Conservation (phyloP, 1,284 basidiomycete genomes). For the Macrocybe sp. region DNA sequence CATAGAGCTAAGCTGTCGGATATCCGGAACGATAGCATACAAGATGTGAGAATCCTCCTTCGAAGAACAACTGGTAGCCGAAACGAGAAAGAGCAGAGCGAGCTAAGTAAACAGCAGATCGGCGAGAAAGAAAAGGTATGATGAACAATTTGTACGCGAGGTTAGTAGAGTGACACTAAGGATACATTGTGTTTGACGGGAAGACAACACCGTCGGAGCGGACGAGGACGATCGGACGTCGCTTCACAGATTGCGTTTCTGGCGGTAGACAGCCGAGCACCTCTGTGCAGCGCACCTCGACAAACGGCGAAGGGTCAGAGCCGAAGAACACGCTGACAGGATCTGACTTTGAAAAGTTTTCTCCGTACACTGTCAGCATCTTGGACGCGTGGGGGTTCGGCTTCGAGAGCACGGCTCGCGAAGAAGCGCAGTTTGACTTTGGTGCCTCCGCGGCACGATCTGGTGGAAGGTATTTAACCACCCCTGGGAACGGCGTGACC, state of each 20-base stretch:
- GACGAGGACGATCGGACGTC: constrained; percentile 80
- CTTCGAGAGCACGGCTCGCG: constrained; percentile 64
- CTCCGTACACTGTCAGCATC: constrained; percentile 85
- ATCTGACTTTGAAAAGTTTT: constrained; percentile 81
- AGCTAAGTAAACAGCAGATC: constrained; percentile 4
- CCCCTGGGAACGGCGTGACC: constrained; percentile 81
- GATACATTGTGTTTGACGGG: constrained; percentile 84
- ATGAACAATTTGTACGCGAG: constrained; percentile 5
- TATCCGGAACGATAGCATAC: too few species aligned
- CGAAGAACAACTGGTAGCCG: too few species aligned
- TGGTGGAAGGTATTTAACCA: constrained; percentile 82
- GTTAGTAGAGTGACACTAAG: constrained; percentile 32
- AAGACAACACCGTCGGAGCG: constrained; percentile 88
- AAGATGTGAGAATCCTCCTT: too few species aligned
- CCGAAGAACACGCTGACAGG: constrained; percentile 85
- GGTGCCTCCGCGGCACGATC: constrained; percentile 74
- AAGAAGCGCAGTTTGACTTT: constrained; percentile 57
- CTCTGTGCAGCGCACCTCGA: constrained; percentile 87
- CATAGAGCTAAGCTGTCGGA: too few species aligned
- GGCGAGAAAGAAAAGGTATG: constrained; percentile 8
- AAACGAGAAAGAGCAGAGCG: not conserved
- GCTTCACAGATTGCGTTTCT: constrained; percentile 56
- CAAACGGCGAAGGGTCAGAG: constrained; percentile 79
- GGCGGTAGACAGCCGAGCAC: constrained; percentile 79
- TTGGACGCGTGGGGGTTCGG: constrained; percentile 67